Evolutionary conservation across 1,284 basidiomycete genomes (phyloP), one percentile per base, ranked within the genome.

Genomic region (Coriolopsis trogii): DNA sequence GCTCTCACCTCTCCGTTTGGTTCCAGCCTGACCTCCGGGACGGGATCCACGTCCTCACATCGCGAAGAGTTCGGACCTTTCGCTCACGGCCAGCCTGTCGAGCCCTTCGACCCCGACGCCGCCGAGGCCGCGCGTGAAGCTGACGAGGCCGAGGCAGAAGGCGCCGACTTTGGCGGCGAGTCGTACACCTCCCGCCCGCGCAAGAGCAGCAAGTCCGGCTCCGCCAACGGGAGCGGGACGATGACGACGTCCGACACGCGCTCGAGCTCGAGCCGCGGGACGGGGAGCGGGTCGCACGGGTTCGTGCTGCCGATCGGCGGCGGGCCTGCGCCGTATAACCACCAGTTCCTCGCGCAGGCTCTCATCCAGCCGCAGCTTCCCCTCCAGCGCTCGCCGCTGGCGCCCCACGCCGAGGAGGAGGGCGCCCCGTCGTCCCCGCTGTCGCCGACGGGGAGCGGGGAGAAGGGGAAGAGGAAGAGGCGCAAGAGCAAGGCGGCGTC

Each of bases 91-190:
- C 56, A 59, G 33, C 53, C 37, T 41, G 51, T 48, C 12, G 46
- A 54, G 39, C 47, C 31, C 18, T 42, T 57, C 55, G 56, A 54
- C 45, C 53, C 52, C 38, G 49, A 49, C 49, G 51, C 55, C 7
- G 53, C 51, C 21, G 47, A 52, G 18, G 52, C 55, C 2, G 51
- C 58, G 6, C 52, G 59, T 9, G 56, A 47, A 9, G 67, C 63
- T 7, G 78, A 76, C 1, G 71, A 69, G 1, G 60, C 55, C 0
- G 78, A 77, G 1, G 77, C 68, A 1, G 82, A 78, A 7, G 76
- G 73, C 34, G 82, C 80, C 0, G 86, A 88, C 65, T 73, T 88
- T 18, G 86, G 79, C 39, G 85, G 78, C 0, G 76, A 73, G 34
- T 56, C 77, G 3, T 87, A 87, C 62, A 63, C 78, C 1, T 37